Evolutionary conservation across 2,329 filamentous ascomycete genomes (phyloP), one percentile per base, ranked within the genome.

Genomic region (Talaromyces marneffei): DNA sequence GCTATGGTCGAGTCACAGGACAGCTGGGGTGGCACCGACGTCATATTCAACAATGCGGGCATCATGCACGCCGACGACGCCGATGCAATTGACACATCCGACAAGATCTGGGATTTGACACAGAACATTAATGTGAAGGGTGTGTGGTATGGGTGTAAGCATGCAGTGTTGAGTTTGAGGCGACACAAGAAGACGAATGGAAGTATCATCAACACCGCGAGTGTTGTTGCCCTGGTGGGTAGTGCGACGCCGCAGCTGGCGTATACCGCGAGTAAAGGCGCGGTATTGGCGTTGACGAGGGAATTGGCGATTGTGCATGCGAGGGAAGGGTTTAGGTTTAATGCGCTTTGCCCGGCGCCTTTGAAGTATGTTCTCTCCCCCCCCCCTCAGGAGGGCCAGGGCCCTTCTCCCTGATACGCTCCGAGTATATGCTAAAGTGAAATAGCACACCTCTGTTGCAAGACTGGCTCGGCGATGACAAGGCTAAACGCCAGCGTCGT

Each of bases 31-130:
- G 92, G 92, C 48, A 78, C 94, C 2, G 92, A 97, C 74, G 82
- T 96, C 72, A 90, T 96, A 70, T 97, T 96, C 86, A 97, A 97
- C 85, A 97, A 97, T 75, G 92, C 92, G 25, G 92, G 92, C 60
- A 97, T 97, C 76, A 97, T 97, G 92, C 92, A 96, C 79, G 87
- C 86, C 53, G 82, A 88, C 62, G 89, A 92, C 74, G 87, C 85
- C 71, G 87, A 91, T 75, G 91, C 92, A 54, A 80, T 95, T 73
- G 85, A 88, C 74, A 96, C 92, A 1, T 87, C 90, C 56, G 91
- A 96, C 79, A 87, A 85, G 69, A 92, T 97, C 80, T 97, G 92
- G 92, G 91, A 97, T 71, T 79, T 96, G 67, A 97, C 92, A 4
- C 91, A 96, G 64, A 87, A 86, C 74, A 95, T 96, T 81, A 97